A percentile compares a stretch with the other conserved stretches of the same genome.
These are phyloP conservation scores for Penicillium sp. DNA, from an alignment of 2,329 filamentous ascomycete species.

Conservation along the genomic window DNA sequence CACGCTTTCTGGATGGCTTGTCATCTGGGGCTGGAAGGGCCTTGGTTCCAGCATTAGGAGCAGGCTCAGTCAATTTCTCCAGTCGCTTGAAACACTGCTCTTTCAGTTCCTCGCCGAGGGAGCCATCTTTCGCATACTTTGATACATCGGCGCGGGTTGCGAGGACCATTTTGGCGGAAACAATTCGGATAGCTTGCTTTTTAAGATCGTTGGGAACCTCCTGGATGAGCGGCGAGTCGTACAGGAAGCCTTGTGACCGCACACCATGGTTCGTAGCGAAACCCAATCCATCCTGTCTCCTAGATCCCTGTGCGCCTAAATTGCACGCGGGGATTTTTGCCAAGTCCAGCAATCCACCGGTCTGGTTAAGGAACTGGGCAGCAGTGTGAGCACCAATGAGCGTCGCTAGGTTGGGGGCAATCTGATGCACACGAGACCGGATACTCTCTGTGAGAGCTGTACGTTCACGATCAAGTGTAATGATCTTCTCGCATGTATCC, in stretches of 20 bases:
- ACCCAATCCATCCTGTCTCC: conserved; percentile 76
- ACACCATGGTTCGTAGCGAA: conserved; percentile 91
- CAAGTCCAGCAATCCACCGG: conserved; percentile 82
- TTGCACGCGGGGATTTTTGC: conserved; percentile 95
- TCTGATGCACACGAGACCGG: conserved; percentile 93
- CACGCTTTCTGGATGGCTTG: conserved; percentile 89
- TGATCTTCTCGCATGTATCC: conserved; percentile 80
- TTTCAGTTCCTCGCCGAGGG: conserved; percentile 77
- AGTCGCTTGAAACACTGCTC: conserved; percentile 80
- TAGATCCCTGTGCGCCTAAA: conserved; percentile 84
- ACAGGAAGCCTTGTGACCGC: conserved; percentile 89
- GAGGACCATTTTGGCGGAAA: conserved; percentile 90
- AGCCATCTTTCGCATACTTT: conserved; percentile 77
- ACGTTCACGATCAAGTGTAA: conserved; percentile 86
- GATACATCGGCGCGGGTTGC: conserved; percentile 87
- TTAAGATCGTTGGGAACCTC: conserved; percentile 83
- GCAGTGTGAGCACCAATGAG: conserved; percentile 91
- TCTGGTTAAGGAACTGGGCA: conserved; percentile 92
- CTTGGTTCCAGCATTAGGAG: conserved; percentile 82
- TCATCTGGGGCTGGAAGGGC: conserved; percentile 92
- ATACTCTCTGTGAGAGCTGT: conserved; percentile 88
- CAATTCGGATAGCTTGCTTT: conserved; percentile 91
- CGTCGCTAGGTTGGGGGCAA: conserved; percentile 88
- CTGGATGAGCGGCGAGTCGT: conserved; percentile 85
- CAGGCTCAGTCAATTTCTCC: conserved; percentile 88